These are phyloP conservation scores for Talaromyces atroroseus DNA, from an alignment of 2,329 filamentous ascomycete genomes.

Conservation along the genomic window DNA sequence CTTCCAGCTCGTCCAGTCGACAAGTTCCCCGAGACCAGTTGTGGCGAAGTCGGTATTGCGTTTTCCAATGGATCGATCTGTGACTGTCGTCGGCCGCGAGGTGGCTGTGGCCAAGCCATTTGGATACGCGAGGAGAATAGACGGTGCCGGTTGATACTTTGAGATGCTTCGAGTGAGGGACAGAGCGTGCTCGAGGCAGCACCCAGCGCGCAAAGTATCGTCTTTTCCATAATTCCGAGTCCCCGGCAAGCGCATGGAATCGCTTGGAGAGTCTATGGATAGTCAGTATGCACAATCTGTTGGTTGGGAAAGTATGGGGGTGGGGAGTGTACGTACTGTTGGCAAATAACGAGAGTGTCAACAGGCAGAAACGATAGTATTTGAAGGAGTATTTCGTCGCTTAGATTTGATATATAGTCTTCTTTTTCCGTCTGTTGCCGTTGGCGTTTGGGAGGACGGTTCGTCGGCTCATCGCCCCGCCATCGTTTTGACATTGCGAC, in stretches of 20 bases:
- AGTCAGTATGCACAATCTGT: conserved; percentile 11
- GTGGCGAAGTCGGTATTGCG: conserved; percentile 78
- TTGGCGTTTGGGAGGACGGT: conserved; percentile 41
- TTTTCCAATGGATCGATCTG: conserved; percentile 69
- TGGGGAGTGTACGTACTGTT: conserved; percentile 44
- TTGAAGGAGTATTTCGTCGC: conserved; percentile 81
- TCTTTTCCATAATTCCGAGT: conserved; percentile 85
- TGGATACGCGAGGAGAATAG: conserved; percentile 53
- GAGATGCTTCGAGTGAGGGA: conserved; percentile 58
- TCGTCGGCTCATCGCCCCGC: conserved; percentile 16
- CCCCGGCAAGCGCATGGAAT: conserved; percentile 65
- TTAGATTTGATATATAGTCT: conserved; percentile 67
- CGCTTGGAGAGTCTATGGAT: conserved; percentile 57
- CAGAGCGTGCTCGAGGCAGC: conserved; percentile 68
- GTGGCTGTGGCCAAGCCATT: conserved; percentile 58
- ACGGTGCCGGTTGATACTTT: conserved; percentile 30
- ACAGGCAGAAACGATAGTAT: conserved; percentile 74
- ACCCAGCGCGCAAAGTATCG: conserved; percentile 87
- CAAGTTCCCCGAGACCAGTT: conserved; percentile 87
- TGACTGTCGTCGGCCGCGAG: conserved; percentile 43
- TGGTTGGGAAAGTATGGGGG: not conserved
- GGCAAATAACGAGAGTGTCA: conserved; percentile 59
- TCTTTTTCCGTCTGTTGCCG: conserved; percentile 39
- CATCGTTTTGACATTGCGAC: conserved; percentile 31
- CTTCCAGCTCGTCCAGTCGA: conserved; percentile 69